Percentiles rank a stretch among this genome's conserved stretches.
These are phyloP conservation scores for Coelastrella sp. DNA, from an alignment of 139 green algal genomes.

Conservation along the genomic window DNA sequence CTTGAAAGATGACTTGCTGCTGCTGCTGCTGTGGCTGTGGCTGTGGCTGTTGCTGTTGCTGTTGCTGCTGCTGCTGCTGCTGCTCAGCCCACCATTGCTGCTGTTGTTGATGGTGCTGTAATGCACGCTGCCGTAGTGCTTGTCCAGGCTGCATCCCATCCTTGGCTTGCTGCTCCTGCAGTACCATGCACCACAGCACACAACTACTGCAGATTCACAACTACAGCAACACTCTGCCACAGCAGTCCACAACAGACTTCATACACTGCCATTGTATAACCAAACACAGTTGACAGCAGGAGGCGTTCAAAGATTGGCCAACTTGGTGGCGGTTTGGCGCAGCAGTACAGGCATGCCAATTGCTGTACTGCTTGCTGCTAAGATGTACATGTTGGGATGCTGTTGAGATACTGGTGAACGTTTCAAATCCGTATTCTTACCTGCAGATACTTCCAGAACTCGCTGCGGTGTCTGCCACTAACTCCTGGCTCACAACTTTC, in stretches of 20 bases:
- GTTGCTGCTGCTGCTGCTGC: not conserved
- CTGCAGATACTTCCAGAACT: constrained; percentile 33
- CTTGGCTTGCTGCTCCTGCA: constrained; percentile 29
- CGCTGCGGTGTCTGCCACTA: not conserved
- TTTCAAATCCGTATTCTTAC: no score
- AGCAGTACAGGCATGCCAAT: no score
- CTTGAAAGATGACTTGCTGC: not conserved
- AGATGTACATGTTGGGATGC: no score
- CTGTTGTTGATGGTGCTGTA: not conserved
- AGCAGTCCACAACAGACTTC: no score
- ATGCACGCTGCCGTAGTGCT: not conserved
- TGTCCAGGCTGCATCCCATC: not conserved
- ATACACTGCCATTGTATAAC: no score
- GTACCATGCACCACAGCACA: not conserved
- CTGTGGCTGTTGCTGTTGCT: not conserved
- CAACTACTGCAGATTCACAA: no score
- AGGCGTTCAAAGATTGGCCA: no score
- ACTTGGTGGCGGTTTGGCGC: no score
- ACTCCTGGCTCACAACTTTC: not conserved
- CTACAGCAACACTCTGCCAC: no score
- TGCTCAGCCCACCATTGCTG: constrained; percentile 12
- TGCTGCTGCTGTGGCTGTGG: constrained; percentile 4
- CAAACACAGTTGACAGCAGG: no score
- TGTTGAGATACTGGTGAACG: no score
- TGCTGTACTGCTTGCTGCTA: no score